Percentiles rank a stretch among this genome's conserved stretches.
Evolutionary conservation across 371 early-diverging fungal species (phyloP).

Genomic region (Apophysomyces ossiformis): DNA sequence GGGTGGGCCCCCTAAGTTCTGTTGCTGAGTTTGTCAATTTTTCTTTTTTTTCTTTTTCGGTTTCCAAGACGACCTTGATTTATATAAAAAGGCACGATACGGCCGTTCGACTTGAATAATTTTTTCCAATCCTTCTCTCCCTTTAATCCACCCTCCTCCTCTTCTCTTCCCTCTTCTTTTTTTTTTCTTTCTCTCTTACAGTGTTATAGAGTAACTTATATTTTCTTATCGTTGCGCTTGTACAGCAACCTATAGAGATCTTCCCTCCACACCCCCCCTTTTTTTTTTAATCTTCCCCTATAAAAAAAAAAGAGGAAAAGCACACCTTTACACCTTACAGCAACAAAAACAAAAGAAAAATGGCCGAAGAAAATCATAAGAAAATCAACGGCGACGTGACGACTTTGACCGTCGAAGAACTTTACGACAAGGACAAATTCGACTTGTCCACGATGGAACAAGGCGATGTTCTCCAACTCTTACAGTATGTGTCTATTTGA

Average conservation of each 20-base stretch:
- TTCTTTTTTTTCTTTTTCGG: conserved; percentile 18
- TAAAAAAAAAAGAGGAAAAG: too few relatives aligned
- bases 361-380: conserved; percentile 31
- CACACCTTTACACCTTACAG: neutral
- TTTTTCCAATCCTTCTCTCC: conserved; percentile 8
- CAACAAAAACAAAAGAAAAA: conserved; percentile 6
- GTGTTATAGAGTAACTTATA: neutral
- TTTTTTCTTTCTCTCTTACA: conserved; percentile 1
- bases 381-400: conserved; percentile 21
- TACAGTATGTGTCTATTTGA: conserved; percentile 49
- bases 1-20: conserved; percentile 4
- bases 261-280: neutral
- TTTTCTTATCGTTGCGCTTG: conserved; percentile 15
- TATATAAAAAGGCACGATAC: conserved; percentile 3
- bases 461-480: conserved; percentile 63
- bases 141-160: conserved; percentile 2
- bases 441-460: conserved; percentile 77
- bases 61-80: neutral
- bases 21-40: conserved; percentile 3
- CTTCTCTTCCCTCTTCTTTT: conserved; percentile 9
- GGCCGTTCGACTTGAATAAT: neutral
- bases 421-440: conserved; percentile 80
- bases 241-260: conserved; percentile 14
- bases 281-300: conserved; percentile 1
- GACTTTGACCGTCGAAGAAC: conserved; percentile 58